These are phyloP conservation scores for Cupressus sempervirens DNA, from an alignment of 75 land plant species.

Conservation along the genomic window DNA sequence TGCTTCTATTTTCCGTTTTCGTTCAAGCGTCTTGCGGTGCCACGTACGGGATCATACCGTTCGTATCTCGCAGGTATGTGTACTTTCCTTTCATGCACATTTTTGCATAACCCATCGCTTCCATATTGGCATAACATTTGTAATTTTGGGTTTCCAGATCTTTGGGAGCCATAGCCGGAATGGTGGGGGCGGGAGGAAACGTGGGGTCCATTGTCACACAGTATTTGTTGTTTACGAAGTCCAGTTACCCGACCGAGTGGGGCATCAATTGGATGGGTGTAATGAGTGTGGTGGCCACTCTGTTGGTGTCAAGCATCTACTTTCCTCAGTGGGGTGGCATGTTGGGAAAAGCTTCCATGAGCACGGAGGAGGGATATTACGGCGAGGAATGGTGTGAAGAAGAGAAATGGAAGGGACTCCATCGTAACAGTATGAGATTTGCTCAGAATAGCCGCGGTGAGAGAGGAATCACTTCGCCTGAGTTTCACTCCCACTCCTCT, in stretches of 20 bases:
- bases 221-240: conserved; percentile 53
- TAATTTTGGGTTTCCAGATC: conserved; percentile 20
- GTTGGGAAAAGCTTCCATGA: conserved; percentile 36
- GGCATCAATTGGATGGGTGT: conserved; percentile 72
- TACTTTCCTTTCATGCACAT: too few relatives aligned
- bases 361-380: conserved; percentile 67
- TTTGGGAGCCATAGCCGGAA: conserved; percentile 71
- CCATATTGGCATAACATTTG: too few relatives aligned
- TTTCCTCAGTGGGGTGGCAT: conserved; percentile 96
- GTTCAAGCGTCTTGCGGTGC: conserved; percentile 79
- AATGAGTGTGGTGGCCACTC: conserved; percentile 57
- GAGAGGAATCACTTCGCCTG: conserved; percentile 19
- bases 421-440: conserved; percentile 44
- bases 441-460: conserved; percentile 47
- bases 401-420: conserved; percentile 43
- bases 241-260: conserved; percentile 42
- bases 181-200: conserved; percentile 76
- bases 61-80: conserved; percentile 59
- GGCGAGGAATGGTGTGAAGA: conserved; percentile 43
- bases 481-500: not conserved
- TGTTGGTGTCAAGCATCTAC: conserved; percentile 39
- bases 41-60: conserved; percentile 75
- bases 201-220: conserved; percentile 68
- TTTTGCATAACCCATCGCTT: too few relatives aligned
- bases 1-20: conserved; percentile 71